Evolutionary conservation across 2,329 filamentous ascomycete genomes (phyloP), one percentile per base, ranked within the genome.

Genomic region (Cadophora sp.): DNA sequence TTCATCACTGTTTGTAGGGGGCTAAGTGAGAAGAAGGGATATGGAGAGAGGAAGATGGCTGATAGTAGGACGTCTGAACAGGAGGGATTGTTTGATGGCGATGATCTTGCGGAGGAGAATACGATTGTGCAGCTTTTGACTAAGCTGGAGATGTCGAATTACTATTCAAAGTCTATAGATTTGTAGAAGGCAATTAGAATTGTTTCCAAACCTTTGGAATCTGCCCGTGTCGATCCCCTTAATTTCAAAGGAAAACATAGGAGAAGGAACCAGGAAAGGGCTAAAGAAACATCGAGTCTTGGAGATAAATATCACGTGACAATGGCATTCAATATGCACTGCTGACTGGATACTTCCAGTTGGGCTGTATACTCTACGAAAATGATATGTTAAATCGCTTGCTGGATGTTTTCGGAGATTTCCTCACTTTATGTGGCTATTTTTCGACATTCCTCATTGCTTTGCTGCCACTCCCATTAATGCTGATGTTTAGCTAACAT

Each of bases 1-100:
- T 96, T 97, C 73, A 83, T 96, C 66, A 89, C 83, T 58, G 92
- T 91, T 1, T 96, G 87, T 76, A 85, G 83, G 67, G 89, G 84
- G 1, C 82, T 91, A 75, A 88, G 83, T 50, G 92, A 89, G 76
- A 92, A 87, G 84, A 86, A 76, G 48, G 76, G 76, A 6, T 78
- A 76, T 68, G 75, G 74, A n/a, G 75, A 75, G 55, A 76, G 69
- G 66, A 73, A 64, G 27, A 50, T 59, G 41, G 47, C 64, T 75
- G 77, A 70, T 75, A 73, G 67, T 74, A 72, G 62, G 51, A 56
- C 41, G 43, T 41, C 69, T 50, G 68, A 75, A 71, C 68, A 77
- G 70, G 66, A 72, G 70, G 66, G 72, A 59, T 70, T 79, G 67
- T 76, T 79, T 71, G 78, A 75, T 70, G 74, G 74, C 78, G 76